A percentile compares a stretch with the other conserved stretches of the same genome.
phyloP scores from a whole-genome alignment of 495 filamentous ascomycete genomes.

The Symbiotaphrina buchneri region DNA sequence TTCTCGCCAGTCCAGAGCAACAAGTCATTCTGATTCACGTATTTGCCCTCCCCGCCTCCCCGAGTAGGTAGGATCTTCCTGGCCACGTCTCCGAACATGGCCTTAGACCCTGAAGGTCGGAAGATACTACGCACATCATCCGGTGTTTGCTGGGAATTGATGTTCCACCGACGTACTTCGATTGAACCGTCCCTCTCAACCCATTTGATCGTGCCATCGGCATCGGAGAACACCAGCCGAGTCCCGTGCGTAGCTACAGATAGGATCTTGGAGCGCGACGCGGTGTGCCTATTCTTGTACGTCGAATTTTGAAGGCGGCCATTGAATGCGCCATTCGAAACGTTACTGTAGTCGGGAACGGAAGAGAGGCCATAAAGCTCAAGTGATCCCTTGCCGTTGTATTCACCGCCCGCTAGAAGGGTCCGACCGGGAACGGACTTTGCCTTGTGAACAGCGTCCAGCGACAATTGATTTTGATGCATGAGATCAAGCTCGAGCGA shows the following conservation, averaged over 20 bases:
- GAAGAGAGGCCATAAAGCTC: conserved; percentile 55
- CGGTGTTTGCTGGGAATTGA: conserved; percentile 30
- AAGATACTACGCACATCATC: conserved; percentile 18
- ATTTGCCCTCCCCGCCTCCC: conserved; percentile 13
- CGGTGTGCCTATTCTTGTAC: conserved; percentile 65
- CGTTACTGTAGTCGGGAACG: conserved; percentile 5
- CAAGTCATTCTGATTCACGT: conserved; percentile 35
- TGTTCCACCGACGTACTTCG: conserved; percentile 55
- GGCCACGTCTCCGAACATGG: conserved; percentile 27
- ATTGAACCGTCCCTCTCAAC: conserved; percentile 69
- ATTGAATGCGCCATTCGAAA: conserved; percentile 12
- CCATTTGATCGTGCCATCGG: conserved; percentile 74
- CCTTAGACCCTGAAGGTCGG: conserved; percentile 13
- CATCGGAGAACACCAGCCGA: conserved; percentile 64
- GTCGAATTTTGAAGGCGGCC: conserved; percentile 7
- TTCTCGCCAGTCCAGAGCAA: conserved; percentile 67
- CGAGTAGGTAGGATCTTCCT: conserved; percentile 47
- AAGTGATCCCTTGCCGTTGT: conserved; percentile 76
- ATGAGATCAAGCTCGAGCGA: conserved; percentile 28
- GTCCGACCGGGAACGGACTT: conserved; percentile 29
- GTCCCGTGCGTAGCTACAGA: conserved; percentile 72
- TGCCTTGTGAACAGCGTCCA: conserved; percentile 24
- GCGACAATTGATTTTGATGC: conserved; percentile 22
- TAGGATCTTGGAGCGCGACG: conserved; percentile 58
- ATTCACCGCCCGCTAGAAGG: conserved; percentile 76